Percentiles rank a stretch among this genome's conserved stretches.
Evolutionary conservation across 768 basidiomycete species (phyloP).

Genomic region (Candolleomyces eurysporus): DNA sequence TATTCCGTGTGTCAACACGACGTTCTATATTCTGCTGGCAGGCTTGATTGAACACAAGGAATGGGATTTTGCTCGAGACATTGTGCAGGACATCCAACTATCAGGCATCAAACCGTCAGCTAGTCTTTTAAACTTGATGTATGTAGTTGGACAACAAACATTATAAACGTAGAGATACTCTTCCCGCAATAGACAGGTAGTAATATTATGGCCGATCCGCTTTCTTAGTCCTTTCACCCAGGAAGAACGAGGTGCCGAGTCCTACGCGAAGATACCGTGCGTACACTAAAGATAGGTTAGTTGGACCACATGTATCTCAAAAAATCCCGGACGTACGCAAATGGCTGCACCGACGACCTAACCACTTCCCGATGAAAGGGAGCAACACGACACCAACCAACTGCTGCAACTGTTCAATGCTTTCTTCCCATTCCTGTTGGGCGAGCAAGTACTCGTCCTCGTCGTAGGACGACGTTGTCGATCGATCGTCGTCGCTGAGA

Average conservation of each 20-base stretch:
- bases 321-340: slow-evolving; percentile 58
- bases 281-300: slow-evolving; percentile 47
- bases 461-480: slow-evolving; percentile 55
- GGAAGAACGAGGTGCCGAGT: slow-evolving; percentile 60
- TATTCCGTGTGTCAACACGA: slow-evolving; percentile 53
- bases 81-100: slow-evolving; percentile 59
- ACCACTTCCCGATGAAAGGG: slow-evolving; percentile 85
- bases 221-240: slow-evolving; percentile 30
- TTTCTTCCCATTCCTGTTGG: slow-evolving; percentile 94
- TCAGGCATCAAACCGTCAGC: slow-evolving; percentile 44
- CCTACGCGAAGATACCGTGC: slow-evolving; percentile 70
- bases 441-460: slow-evolving; percentile 74
- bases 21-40: slow-evolving; percentile 75
- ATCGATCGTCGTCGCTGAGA: slow-evolving; percentile 53
- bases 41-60: slow-evolving; percentile 58
- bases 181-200: background rate
- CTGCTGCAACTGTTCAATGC: slow-evolving; percentile 78
- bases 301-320: slow-evolving; percentile 2
- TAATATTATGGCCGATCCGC: background rate
- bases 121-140: slow-evolving; percentile 47
- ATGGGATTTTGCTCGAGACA: slow-evolving; percentile 58
- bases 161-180: background rate
- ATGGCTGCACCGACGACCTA: slow-evolving; percentile 83
- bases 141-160: slow-evolving; percentile 34
- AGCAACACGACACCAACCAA: slow-evolving; percentile 77